phyloP scores from a whole-genome alignment of 2,329 filamentous ascomycete genomes.

The Cytospora leucostoma region DNA sequence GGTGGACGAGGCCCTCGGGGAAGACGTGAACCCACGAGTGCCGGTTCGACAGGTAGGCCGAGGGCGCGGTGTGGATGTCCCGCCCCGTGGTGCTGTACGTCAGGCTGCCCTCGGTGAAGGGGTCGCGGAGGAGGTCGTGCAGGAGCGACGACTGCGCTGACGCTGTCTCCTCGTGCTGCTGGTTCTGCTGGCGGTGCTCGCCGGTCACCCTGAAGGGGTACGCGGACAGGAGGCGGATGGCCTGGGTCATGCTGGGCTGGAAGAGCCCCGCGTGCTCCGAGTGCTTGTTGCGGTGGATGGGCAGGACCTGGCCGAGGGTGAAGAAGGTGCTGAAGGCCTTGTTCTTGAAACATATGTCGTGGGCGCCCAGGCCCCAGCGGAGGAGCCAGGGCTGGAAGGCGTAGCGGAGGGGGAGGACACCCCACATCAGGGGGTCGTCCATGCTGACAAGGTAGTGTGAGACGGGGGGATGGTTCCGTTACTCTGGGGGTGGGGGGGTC shows the following conservation, averaged over 20 bases:
- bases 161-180: slow-evolving; percentile 19
- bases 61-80: slow-evolving; percentile 70
- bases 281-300: slow-evolving; percentile 79
- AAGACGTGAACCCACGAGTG: slow-evolving; percentile 93
- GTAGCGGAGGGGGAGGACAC: slow-evolving; percentile 76
- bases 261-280: slow-evolving; percentile 82
- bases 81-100: slow-evolving; percentile 66
- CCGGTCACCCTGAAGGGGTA: slow-evolving; percentile 46
- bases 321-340: slow-evolving; percentile 80
- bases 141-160: slow-evolving; percentile 26
- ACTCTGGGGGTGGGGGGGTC: not conserved
- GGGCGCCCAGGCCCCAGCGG: slow-evolving; percentile 87
- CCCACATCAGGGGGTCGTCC: slow-evolving; percentile 95
- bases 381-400: slow-evolving; percentile 71
- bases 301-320: slow-evolving; percentile 83
- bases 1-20: slow-evolving; percentile 92
- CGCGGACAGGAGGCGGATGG: slow-evolving; percentile 76
- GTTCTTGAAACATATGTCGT: slow-evolving; percentile 93
- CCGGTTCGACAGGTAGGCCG: slow-evolving; percentile 67
- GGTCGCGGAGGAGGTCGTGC: slow-evolving; percentile 42
- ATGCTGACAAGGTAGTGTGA: slow-evolving; percentile 56
- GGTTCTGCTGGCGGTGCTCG: slow-evolving; percentile 20
- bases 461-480: not conserved
- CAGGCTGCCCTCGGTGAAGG: slow-evolving; percentile 50
- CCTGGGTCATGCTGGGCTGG: slow-evolving; percentile 85